Evolutionary conservation across 148 eudicot genomes (phyloP).

Genomic region (Beta vulgaris): DNA sequence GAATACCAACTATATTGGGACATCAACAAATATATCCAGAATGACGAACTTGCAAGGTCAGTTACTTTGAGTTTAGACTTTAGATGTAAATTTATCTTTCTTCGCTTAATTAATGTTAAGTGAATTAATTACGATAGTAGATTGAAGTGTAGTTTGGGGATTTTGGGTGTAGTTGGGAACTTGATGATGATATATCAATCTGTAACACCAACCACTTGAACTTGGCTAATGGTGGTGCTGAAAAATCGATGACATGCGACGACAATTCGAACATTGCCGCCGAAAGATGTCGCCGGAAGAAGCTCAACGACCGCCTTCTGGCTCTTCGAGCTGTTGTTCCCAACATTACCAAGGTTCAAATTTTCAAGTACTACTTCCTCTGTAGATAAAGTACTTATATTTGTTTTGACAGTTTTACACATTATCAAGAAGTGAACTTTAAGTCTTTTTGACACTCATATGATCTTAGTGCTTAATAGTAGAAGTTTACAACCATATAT

Average conservation of each 20-base stretch:
- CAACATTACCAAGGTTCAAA: conserved; percentile 89
- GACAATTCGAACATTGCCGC: conserved; percentile 48
- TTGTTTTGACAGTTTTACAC: too few relatives aligned
- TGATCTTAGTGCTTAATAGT: too few relatives aligned
- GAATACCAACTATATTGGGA: conserved; percentile 62
- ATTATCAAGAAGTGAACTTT: too few relatives aligned
- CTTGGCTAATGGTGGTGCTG: conserved; percentile 62
- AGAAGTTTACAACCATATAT: too few relatives aligned
- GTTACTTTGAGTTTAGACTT: too few relatives aligned
- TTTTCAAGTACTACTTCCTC: too few relatives aligned
- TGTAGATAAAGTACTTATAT: too few relatives aligned
- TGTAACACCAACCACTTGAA: conserved; percentile 70
- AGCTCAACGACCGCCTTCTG: conserved; percentile 70
- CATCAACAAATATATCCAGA: conserved; percentile 47
- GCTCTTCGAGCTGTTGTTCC: conserved; percentile 87
- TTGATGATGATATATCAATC: conserved; percentile 51
- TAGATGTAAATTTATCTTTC: too few relatives aligned
- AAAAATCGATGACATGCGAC: conserved; percentile 43
- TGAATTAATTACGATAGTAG: too few relatives aligned
- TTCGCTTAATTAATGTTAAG: too few relatives aligned
- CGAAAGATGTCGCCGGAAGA: conserved; percentile 71
- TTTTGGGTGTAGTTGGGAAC: conserved; percentile 30
- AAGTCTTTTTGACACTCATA: too few relatives aligned
- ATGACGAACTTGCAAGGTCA: conserved; percentile 63
- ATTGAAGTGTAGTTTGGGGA: neutral